Percentiles rank a stretch among this genome's conserved stretches.
Evolutionary conservation across 1,284 basidiomycete genomes (phyloP).

Genomic region (Ustilago xerochloae): DNA sequence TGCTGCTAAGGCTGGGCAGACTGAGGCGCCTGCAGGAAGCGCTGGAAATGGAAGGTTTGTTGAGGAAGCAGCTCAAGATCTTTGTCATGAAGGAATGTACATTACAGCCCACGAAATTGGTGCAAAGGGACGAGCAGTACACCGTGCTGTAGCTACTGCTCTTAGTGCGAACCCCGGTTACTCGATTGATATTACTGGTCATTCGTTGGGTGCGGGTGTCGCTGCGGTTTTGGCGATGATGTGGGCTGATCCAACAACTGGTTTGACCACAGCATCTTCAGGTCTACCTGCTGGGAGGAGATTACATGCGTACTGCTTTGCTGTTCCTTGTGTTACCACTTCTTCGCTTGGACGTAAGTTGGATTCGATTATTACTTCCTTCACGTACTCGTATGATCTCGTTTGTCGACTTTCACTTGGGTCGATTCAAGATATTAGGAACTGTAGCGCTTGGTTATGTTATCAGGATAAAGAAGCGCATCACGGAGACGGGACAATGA

Average conservation of each 20-base stretch:
- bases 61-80: constrained; percentile 11
- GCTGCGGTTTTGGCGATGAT: constrained; percentile 81
- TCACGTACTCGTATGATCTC: constrained; percentile 83
- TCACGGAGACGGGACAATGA: constrained; percentile 33
- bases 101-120: constrained; percentile 83
- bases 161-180: constrained; percentile 77
- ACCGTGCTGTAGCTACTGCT: constrained; percentile 78
- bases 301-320: constrained; percentile 82
- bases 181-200: constrained; percentile 74
- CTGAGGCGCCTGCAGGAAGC: neutral
- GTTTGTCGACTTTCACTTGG: constrained; percentile 82
- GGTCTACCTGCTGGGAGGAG: constrained; percentile 76
- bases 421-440: constrained; percentile 79
- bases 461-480: constrained; percentile 72
- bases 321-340: constrained; percentile 78
- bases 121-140: constrained; percentile 78
- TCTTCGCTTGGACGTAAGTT: constrained; percentile 74
- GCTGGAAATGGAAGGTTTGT: neutral
- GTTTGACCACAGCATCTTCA: constrained; percentile 38
- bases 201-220: constrained; percentile 88
- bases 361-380: constrained; percentile 77
- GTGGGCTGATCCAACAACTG: constrained; percentile 76
- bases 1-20: neutral
- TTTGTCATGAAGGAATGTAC: constrained; percentile 76
- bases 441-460: constrained; percentile 81